Evolutionary conservation across 768 basidiomycete genomes (phyloP).

Genomic region (Lanmaoa pseudosensibilis): DNA sequence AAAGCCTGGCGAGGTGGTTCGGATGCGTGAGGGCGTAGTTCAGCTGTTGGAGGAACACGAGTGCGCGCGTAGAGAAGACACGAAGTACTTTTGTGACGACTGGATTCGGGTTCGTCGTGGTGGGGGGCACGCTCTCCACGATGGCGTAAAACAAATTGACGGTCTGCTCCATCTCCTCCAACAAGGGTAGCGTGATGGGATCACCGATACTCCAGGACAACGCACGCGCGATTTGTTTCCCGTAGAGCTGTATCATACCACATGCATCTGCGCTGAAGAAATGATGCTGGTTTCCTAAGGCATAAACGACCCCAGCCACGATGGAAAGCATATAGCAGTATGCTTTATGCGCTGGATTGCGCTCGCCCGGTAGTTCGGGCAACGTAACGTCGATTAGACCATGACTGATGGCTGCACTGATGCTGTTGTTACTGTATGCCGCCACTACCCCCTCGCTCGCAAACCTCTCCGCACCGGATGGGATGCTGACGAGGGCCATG

Average conservation of each 20-base stretch:
- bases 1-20: slow-evolving; percentile 76
- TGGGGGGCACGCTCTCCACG: slow-evolving; percentile 44
- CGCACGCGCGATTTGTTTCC: slow-evolving; percentile 73
- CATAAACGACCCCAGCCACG: slow-evolving; percentile 66
- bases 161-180: slow-evolving; percentile 84
- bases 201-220: slow-evolving; percentile 83
- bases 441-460: slow-evolving; percentile 80
- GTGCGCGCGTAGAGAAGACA: slow-evolving; percentile 64
- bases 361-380: slow-evolving; percentile 70
- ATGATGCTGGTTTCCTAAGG: slow-evolving; percentile 64
- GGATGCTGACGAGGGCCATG: slow-evolving; percentile 75
- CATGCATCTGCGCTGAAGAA: slow-evolving; percentile 85
- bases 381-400: slow-evolving; percentile 68
- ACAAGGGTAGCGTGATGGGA: slow-evolving; percentile 66
- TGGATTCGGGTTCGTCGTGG: slow-evolving; percentile 31
- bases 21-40: slow-evolving; percentile 92
- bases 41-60: slow-evolving; percentile 79
- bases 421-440: slow-evolving; percentile 80
- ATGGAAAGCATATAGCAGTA: slow-evolving; percentile 87
- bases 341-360: slow-evolving; percentile 74
- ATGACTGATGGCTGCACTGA: slow-evolving; percentile 72
- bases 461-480: slow-evolving; percentile 78
- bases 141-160: slow-evolving; percentile 77
- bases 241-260: slow-evolving; percentile 82
- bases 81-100: slow-evolving; percentile 64